Evolutionary conservation across 2,329 filamentous ascomycete species (phyloP).

Genomic region (Samsoniella hepiali): DNA sequence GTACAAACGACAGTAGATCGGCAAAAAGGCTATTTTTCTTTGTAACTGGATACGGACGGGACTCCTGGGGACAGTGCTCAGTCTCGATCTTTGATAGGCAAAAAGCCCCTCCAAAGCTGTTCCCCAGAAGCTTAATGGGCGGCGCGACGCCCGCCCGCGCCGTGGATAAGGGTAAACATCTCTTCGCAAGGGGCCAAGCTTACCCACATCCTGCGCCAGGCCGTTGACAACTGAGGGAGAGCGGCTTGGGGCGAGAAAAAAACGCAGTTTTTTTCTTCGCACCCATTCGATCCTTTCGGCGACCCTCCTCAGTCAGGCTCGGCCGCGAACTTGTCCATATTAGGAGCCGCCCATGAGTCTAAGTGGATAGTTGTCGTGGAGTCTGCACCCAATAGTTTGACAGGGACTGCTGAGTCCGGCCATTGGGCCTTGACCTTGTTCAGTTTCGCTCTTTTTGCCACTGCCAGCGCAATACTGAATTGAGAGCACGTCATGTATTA

Average conservation of each 20-base stretch:
- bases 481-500: background rate
- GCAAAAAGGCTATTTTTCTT: background rate
- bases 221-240: background rate
- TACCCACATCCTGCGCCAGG: background rate
- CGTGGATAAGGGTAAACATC: background rate
- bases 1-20: background rate
- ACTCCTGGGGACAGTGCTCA: too few species aligned
- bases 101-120: too few species aligned
- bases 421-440: background rate
- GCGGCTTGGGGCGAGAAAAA: background rate
- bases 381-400: constrained; percentile 6
- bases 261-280: background rate
- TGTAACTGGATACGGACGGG: background rate
- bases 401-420: background rate
- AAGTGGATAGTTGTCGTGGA: constrained; percentile 4
- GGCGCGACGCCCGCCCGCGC: background rate
- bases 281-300: background rate
- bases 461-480: background rate
- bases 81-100: too few species aligned
- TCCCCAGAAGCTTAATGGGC: background rate
- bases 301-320: background rate
- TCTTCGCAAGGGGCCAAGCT: background rate
- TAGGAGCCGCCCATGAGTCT: background rate
- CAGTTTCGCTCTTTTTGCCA: background rate
- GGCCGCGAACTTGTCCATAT: background rate